Evolutionary conservation across 2,329 filamentous ascomycete species (phyloP), one percentile per base, ranked within the genome.

Genomic region (Talaromyces sp.): DNA sequence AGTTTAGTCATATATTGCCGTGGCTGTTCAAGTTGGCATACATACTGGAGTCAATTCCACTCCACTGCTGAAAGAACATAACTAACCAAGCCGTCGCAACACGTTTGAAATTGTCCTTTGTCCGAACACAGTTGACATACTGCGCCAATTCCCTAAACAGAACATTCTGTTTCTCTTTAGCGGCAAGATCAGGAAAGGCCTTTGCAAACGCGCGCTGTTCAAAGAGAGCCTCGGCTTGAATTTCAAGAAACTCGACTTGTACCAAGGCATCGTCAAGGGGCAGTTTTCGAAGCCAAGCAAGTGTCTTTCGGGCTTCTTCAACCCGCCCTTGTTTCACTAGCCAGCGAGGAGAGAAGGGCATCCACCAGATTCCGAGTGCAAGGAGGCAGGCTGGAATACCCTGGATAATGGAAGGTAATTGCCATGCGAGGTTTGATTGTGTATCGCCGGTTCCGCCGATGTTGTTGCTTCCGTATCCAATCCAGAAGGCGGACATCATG

Each of bases 291-390:
- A 64, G 38, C 25, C 40, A 49, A 15, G 38, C 27, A 17, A 64
- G 53, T 6, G 53, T 58, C 19, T 58, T 34, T n/a, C 27, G 3
- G 1, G 51, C 61, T 56, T 86, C 83, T 6, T 82, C 74, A 40
- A 85, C 78, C 1, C 80, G 77, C 13, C 78, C 79, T 60, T 79
- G 72, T 36, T 77, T 79, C 1, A 80, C 78, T 2, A 86, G 79
- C 79, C 84, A 86, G 13, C 85, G 78, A 0, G 85, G 84, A 0
- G 83, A 85, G 68, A 82, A 85, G 0, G 85, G 85, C 67, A 85
- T 77, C 68, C 83, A 83, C 67, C 74, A 72, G 49, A 79, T 75
- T n/a, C 77, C 76, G 11, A 73, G 69, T 1, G 75, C 72, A 11
- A 80, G 71, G 5, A 71, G 65, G 29, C 74, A 62, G 22, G 77